Percentiles rank a stretch among this genome's conserved stretches.
Conservation (phyloP, 768 basidiomycete species). For the Xerocomellus amylosporus region DNA sequence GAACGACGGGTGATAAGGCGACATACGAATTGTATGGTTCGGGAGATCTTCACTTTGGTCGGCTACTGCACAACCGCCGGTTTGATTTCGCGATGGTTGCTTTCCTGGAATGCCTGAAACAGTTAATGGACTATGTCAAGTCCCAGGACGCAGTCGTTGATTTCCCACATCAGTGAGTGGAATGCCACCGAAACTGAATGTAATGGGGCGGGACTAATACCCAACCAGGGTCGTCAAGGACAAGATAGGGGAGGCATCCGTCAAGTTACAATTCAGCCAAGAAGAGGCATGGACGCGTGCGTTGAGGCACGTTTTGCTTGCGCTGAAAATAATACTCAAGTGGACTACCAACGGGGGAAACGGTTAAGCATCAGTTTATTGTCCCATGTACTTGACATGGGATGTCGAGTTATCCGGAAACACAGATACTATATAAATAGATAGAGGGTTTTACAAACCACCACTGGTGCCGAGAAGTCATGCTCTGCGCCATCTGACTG, state of each 20-base stretch:
- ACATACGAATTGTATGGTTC: slow-evolving; percentile 93
- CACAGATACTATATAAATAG: not conserved
- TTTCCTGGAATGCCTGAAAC: slow-evolving; percentile 91
- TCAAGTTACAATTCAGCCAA: slow-evolving; percentile 91
- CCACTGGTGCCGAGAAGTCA: too few species aligned
- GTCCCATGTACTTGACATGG: not conserved
- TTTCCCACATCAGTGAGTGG: slow-evolving; percentile 82
- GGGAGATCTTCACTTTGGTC: slow-evolving; percentile 84
- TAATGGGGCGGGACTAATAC: not conserved
- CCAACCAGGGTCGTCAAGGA: slow-evolving; percentile 77
- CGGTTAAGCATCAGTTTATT: slow-evolving; percentile 40
- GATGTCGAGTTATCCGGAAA: not conserved
- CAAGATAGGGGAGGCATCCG: slow-evolving; percentile 92
- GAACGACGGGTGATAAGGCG: slow-evolving; percentile 74
- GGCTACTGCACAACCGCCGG: slow-evolving; percentile 88
- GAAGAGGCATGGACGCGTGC: slow-evolving; percentile 97
- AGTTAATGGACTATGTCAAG: slow-evolving; percentile 84
- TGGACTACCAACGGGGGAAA: slow-evolving; percentile 80
- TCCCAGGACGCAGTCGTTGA: slow-evolving; percentile 69
- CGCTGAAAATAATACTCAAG: slow-evolving; percentile 83
- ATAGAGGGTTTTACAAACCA: too few species aligned
- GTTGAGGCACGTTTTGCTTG: slow-evolving; percentile 84
- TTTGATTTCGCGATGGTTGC: slow-evolving; percentile 97
- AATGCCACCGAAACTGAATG: not conserved
- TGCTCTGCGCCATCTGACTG: too few species aligned